Percentiles rank a stretch among this genome's conserved stretches.
Conservation (phyloP, 129 eudicot genomes). For the Centaurea solstitialis region DNA sequence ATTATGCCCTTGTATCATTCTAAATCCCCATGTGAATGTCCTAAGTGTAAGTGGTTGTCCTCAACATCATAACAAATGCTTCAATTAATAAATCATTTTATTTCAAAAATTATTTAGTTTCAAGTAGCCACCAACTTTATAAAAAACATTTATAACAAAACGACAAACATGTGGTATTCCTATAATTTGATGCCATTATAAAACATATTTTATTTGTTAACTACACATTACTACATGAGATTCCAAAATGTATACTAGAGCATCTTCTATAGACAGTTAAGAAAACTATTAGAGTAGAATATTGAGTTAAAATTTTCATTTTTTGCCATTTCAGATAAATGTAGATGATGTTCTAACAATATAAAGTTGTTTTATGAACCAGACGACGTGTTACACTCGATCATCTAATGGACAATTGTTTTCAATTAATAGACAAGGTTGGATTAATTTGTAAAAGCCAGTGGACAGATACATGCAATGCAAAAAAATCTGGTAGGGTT, state of each 20-base stretch:
- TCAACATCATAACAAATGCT: slow-evolving; percentile 8
- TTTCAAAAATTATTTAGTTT: background rate
- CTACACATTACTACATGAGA: background rate
- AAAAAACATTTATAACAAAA: background rate
- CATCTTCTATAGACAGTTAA: no score
- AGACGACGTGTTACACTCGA: background rate
- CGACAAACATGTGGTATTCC: background rate
- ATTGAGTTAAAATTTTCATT: no score
- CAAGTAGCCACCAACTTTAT: background rate
- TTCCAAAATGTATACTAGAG: background rate
- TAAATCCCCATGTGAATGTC: slow-evolving; percentile 20
- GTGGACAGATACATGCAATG: background rate
- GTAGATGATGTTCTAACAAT: no score
- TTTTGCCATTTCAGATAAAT: no score
- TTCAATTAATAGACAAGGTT: background rate
- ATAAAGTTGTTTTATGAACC: no score
- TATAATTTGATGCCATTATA: background rate
- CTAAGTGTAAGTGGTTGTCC: slow-evolving; percentile 26
- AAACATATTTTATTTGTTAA: background rate
- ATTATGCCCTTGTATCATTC: slow-evolving; percentile 9
- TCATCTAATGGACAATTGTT: background rate
- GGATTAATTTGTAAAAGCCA: background rate
- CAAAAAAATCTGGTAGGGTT: background rate
- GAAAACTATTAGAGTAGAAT: no score
- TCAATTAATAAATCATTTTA: background rate